Conservation (phyloP, 768 basidiomycete genomes). For the Kwoniella pini region DNA sequence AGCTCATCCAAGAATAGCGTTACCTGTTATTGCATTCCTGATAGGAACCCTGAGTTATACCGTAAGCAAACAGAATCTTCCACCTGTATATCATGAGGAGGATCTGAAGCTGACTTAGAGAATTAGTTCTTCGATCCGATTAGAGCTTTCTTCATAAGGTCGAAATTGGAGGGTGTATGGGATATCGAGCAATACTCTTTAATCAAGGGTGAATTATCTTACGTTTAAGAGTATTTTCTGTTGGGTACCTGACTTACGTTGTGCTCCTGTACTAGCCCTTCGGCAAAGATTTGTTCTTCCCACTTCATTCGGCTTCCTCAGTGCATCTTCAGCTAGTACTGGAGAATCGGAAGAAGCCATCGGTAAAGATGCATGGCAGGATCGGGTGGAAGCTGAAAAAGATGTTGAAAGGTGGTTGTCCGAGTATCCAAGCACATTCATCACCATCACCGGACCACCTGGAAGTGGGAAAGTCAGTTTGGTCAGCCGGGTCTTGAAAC, state of each 20-base stretch:
- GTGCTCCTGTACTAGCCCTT: slow-evolving; percentile 17
- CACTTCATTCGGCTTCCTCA: slow-evolving; percentile 32
- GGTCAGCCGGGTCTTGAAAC: slow-evolving; percentile 51
- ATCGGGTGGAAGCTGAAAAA: slow-evolving; percentile 74
- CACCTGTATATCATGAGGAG: neutral
- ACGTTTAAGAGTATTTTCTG: too few relatives aligned
- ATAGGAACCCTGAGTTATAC: slow-evolving; percentile 88
- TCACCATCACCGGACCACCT: slow-evolving; percentile 56
- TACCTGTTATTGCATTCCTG: slow-evolving; percentile 69
- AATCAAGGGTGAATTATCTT: slow-evolving; percentile 64
- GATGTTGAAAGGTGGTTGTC: slow-evolving; percentile 69
- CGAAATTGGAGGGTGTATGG: slow-evolving; percentile 80
- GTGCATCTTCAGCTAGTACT: slow-evolving; percentile 7
- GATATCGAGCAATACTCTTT: slow-evolving; percentile 69
- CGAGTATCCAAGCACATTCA: slow-evolving; percentile 70
- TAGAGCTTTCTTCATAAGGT: slow-evolving; percentile 76
- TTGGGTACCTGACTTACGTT: too few relatives aligned
- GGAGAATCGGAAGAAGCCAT: slow-evolving; percentile 30
- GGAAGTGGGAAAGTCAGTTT: slow-evolving; percentile 57
- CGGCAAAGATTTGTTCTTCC: slow-evolving; percentile 33
- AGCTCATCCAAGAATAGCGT: slow-evolving; percentile 51
- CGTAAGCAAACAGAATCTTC: slow-evolving; percentile 61
- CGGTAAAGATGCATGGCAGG: slow-evolving; percentile 69
- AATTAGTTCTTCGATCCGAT: slow-evolving; percentile 87
- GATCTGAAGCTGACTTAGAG: slow-evolving; percentile 5